These are phyloP conservation scores for Paracorniculantispora psalliotae DNA, from an alignment of 2,329 filamentous ascomycete genomes.

Conservation along the genomic window DNA sequence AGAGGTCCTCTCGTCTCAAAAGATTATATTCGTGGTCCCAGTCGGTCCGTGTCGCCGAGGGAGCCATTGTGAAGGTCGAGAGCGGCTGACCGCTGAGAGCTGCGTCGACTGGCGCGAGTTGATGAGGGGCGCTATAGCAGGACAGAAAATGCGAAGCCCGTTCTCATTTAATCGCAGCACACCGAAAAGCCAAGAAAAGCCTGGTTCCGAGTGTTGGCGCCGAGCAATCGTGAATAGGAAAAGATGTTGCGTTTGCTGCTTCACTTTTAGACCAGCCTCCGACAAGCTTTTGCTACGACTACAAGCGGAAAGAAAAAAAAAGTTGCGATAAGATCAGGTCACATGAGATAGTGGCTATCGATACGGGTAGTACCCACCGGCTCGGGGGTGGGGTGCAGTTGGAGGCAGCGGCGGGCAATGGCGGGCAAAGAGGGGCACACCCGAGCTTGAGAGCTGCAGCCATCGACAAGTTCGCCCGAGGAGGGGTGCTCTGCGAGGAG, in stretches of 20 bases:
- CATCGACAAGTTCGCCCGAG: conserved; percentile 1
- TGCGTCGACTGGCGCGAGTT: neutral
- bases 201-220: neutral
- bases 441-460: neutral
- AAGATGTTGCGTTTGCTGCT: neutral
- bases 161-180: neutral
- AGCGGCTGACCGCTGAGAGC: neutral
- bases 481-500: neutral
- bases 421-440: conserved; percentile 4
- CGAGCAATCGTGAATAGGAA: neutral
- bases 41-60: conserved; percentile 56
- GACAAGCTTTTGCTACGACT: conserved; percentile 1
- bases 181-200: neutral
- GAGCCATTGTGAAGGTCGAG: conserved; percentile 42
- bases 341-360: conserved; percentile 14
- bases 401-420: neutral
- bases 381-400: neutral
- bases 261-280: neutral
- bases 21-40: conserved; percentile 89
- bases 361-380: neutral
- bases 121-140: neutral
- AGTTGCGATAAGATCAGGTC: conserved; percentile 12
- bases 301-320: conserved; percentile 9
- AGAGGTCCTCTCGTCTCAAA: conserved; percentile 79
- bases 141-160: neutral